A percentile compares a stretch with the other conserved stretches of the same genome.
Evolutionary conservation across 2,329 filamentous ascomycete genomes (phyloP).

Genomic region (Pestalotiopsis sp.): DNA sequence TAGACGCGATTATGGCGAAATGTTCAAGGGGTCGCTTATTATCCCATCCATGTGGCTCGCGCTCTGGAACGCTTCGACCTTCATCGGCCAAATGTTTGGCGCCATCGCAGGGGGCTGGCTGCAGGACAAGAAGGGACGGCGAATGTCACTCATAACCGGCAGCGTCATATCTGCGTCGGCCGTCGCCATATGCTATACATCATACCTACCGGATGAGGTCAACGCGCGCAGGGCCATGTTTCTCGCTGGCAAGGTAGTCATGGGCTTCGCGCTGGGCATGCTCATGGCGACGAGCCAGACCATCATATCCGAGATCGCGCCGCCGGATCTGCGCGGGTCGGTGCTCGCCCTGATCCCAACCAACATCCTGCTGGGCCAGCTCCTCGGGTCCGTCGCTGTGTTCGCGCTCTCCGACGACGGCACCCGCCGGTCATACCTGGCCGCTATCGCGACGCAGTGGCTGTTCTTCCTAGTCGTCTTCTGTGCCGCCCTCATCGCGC

Average conservation of each 20-base stretch:
- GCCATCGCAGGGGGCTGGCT: constrained; percentile 35
- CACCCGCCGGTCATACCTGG: constrained; percentile 34
- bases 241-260: constrained; percentile 46
- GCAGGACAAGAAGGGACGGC: constrained; percentile 42
- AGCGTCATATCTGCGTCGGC: constrained; percentile 38
- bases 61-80: constrained; percentile 43
- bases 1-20: background rate
- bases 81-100: constrained; percentile 12
- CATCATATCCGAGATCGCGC: constrained; percentile 54
- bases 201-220: constrained; percentile 31
- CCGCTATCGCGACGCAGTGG: constrained; percentile 48
- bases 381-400: constrained; percentile 46
- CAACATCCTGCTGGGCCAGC: constrained; percentile 50
- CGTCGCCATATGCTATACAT: constrained; percentile 37
- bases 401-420: constrained; percentile 29
- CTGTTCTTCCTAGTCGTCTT: constrained; percentile 44
- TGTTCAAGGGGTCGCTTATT: constrained; percentile 20
- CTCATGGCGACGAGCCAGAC: constrained; percentile 46
- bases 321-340: constrained; percentile 46
- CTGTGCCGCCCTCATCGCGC: constrained; percentile 44
- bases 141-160: constrained; percentile 35
- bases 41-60: constrained; percentile 46
- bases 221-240: constrained; percentile 32
- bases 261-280: constrained; percentile 47
- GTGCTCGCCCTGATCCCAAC: constrained; percentile 51